Percentiles rank a stretch among this genome's conserved stretches.
Conservation (phyloP, 176 grass and related monocot genomes). For the Tillandsia leiboldiana region DNA sequence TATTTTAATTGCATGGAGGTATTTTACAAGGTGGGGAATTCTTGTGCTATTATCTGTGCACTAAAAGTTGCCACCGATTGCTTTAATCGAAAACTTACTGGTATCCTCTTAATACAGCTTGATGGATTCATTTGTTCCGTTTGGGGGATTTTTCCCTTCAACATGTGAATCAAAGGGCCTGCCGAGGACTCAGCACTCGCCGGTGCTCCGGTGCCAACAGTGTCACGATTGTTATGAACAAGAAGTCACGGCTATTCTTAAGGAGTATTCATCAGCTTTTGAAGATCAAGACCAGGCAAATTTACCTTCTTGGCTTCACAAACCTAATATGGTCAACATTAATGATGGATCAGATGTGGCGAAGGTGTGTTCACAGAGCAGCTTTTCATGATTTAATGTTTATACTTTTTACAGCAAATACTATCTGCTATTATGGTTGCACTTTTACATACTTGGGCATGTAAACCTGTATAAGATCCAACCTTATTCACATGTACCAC, state of each 20-base stretch:
- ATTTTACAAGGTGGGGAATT: not conserved
- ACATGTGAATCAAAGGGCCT: slow-evolving; percentile 27
- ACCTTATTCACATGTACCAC: too few species aligned
- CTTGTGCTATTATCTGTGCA: not conserved
- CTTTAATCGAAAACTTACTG: not conserved
- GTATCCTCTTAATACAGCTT: slow-evolving; percentile 34
- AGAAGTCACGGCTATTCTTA: slow-evolving; percentile 53
- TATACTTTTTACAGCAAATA: not conserved
- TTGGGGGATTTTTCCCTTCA: slow-evolving; percentile 41
- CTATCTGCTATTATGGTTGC: not conserved
- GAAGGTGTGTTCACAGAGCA: slow-evolving; percentile 46
- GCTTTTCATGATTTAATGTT: slow-evolving; percentile 19
- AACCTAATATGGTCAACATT: slow-evolving; percentile 32
- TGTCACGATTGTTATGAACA: slow-evolving; percentile 75
- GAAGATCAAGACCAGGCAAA: slow-evolving; percentile 34
- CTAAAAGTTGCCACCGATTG: not conserved
- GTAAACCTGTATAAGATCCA: too few species aligned
- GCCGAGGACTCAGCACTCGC: slow-evolving; percentile 24
- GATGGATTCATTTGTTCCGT: slow-evolving; percentile 52
- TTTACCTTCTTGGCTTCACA: slow-evolving; percentile 50
- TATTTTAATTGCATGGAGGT: slow-evolving; percentile 20
- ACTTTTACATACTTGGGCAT: not conserved
- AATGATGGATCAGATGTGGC: slow-evolving; percentile 46
- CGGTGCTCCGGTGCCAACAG: slow-evolving; percentile 41
- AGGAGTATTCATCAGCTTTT: slow-evolving; percentile 25